Base-by-base conservation (phyloP, 495 filamentous ascomycete genomes). In the Ascodesmis nigricans region DNA sequence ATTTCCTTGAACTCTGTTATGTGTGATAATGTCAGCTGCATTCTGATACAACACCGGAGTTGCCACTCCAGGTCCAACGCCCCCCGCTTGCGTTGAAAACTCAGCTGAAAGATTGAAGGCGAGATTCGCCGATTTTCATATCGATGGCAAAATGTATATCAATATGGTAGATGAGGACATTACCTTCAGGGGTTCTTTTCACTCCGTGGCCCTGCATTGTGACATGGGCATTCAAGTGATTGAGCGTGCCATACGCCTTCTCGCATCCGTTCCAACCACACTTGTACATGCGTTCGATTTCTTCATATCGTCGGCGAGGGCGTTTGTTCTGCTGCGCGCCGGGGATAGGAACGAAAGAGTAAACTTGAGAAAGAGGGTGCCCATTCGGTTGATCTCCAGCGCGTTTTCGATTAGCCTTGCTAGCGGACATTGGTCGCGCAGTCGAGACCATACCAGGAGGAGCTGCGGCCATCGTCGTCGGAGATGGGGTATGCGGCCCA, bases 221-320 rank as follows among this genome's bases (percentile, higher is more conserved):
- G 31, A 95, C 84, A 49, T 95, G 84, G 20, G 84, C 84, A 46
- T 95, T 95, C 46, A 95, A 55, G 53, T 95, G 84, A 53, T 95
- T 95, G 36, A 95, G 58, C 16, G 84, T 95, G 36, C 84, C 84
- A 48, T 95, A 95, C 8, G 84, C 84, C 57, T 95, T 95, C 52
- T 95, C 87, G 53, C 87, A 97, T 3, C 83, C 83, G 40, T 92
- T 78, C 78, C 81, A 93, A 6, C 87, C 87, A 58, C 87, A 97
- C 57, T 92, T 93, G 61, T 97, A 97, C 87, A 97, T 97, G 39
- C 87, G 74, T 62, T 97, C 87, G 50, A 97, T 97, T 55, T 97
- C 87, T 59, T 97, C 87, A 48, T 92, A 97, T 21, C 87, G 70
- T 42, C 87, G 69, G 44, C 87, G 71, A 14, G 87, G 87, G 29